Conservation (phyloP, 2,329 filamentous ascomycete genomes). For the Aspergillus persii region DNA sequence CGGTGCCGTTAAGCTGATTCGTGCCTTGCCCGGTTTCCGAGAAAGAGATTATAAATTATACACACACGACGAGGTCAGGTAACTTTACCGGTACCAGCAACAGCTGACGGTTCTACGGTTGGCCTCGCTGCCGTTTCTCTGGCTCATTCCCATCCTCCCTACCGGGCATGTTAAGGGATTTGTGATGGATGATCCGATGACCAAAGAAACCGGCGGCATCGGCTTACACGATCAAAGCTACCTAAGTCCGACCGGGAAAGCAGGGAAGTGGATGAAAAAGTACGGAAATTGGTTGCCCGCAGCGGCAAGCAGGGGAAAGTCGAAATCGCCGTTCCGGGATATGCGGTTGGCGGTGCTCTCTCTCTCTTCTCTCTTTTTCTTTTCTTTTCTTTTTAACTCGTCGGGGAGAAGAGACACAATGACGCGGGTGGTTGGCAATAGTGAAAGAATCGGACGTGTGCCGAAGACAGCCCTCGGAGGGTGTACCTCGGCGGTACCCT, state of each 20-base stretch:
- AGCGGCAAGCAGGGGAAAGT: conserved; percentile 22
- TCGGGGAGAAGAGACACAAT: background rate
- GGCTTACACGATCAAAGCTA: conserved; percentile 15
- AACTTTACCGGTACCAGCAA: conserved; percentile 8
- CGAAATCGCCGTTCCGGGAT: conserved; percentile 15
- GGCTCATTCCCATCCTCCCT: background rate
- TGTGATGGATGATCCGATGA: conserved; percentile 10
- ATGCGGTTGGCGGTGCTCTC: conserved; percentile 8
- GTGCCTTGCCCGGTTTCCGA: conserved; percentile 20
- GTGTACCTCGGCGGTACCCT: conserved; percentile 17
- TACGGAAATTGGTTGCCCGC: conserved; percentile 22
- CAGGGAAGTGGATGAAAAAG: conserved; percentile 6
- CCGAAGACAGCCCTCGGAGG: conserved; percentile 16
- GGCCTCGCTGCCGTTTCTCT: conserved; percentile 3
- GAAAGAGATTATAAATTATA: background rate
- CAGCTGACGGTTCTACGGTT: conserved; percentile 1
- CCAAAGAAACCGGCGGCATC: conserved; percentile 17
- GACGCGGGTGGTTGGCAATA: conserved; percentile 11
- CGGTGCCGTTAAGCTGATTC: conserved; percentile 22
- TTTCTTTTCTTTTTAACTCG: background rate
- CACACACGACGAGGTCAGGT: too few relatives aligned
- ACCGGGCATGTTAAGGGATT: background rate
- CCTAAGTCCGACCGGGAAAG: conserved; percentile 18
- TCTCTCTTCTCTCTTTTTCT: background rate
- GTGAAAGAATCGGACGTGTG: conserved; percentile 17